phyloP scores from a whole-genome alignment of 2,329 filamentous ascomycete genomes.

The Claviceps sp. region DNA sequence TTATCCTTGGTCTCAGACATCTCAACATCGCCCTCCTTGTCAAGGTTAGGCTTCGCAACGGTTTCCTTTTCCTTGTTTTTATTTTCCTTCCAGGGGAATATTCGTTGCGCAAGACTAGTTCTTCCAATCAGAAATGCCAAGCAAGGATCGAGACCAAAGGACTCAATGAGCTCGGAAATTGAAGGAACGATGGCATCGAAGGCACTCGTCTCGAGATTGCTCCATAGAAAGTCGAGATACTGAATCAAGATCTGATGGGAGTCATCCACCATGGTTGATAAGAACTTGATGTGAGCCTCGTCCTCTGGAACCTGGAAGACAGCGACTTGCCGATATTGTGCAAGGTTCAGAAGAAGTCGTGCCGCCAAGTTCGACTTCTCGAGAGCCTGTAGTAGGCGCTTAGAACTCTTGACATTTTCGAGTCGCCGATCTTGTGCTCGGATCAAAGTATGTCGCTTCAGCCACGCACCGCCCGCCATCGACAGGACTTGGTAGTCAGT shows the following conservation, averaged over 20 bases:
- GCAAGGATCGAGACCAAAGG: conserved; percentile 67
- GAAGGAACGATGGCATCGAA: conserved; percentile 71
- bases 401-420: conserved; percentile 59
- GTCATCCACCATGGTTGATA: conserved; percentile 82
- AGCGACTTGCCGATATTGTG: conserved; percentile 80
- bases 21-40: conserved; percentile 44
- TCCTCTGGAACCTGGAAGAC: conserved; percentile 60
- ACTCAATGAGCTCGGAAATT: conserved; percentile 57
- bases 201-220: conserved; percentile 59
- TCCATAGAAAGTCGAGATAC: conserved; percentile 79
- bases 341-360: conserved; percentile 76
- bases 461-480: conserved; percentile 66
- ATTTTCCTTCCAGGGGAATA: conserved; percentile 30
- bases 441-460: conserved; percentile 69
- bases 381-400: conserved; percentile 66
- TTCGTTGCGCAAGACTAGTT: conserved; percentile 54
- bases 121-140: conserved; percentile 79
- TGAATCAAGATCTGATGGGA: conserved; percentile 75
- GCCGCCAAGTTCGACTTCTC: conserved; percentile 66
- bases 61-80: conserved; percentile 16
- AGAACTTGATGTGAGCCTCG: conserved; percentile 73
- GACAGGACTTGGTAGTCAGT: conserved; percentile 78
- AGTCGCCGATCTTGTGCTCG: conserved; percentile 73
- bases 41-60: conserved; percentile 17
- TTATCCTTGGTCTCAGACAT: conserved; percentile 29